These are phyloP conservation scores for Neurospora sp. DNA, from an alignment of 495 filamentous ascomycete species.

Conservation along the genomic window DNA sequence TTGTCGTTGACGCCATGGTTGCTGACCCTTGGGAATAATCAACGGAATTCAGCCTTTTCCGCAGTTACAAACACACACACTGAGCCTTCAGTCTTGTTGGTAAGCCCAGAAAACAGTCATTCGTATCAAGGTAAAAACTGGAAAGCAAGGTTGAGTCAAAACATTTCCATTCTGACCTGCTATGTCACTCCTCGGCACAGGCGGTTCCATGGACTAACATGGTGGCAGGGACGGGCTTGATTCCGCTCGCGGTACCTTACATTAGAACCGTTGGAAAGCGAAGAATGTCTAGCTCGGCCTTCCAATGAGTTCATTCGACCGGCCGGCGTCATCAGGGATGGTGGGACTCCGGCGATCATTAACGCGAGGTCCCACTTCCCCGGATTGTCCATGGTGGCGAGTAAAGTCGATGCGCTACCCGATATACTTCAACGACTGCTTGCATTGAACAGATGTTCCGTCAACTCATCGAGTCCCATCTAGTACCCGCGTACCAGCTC, in stretches of 20 bases:
- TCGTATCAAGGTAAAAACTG: background rate
- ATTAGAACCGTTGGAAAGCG: background rate
- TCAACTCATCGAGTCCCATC: background rate
- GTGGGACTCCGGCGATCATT: background rate
- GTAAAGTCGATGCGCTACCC: background rate
- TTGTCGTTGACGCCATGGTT: constrained; percentile 1
- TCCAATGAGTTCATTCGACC: background rate
- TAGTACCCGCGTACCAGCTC: background rate
- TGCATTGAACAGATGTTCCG: background rate
- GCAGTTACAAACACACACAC: background rate
- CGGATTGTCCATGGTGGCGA: background rate
- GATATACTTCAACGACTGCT: background rate
- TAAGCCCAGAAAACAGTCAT: background rate
- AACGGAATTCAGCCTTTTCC: background rate
- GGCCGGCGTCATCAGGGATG: background rate
- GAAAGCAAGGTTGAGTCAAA: background rate
- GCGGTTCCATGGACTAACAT: background rate
- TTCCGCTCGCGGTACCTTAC: background rate
- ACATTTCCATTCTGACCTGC: background rate
- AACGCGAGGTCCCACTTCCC: background rate
- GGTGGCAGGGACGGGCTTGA: background rate
- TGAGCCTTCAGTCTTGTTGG: background rate
- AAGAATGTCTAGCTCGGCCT: background rate
- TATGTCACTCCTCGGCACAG: background rate
- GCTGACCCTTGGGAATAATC: background rate